Evolutionary conservation across 495 filamentous ascomycete species (phyloP), one percentile per base, ranked within the genome.

Genomic region (Acidomyces sp.): DNA sequence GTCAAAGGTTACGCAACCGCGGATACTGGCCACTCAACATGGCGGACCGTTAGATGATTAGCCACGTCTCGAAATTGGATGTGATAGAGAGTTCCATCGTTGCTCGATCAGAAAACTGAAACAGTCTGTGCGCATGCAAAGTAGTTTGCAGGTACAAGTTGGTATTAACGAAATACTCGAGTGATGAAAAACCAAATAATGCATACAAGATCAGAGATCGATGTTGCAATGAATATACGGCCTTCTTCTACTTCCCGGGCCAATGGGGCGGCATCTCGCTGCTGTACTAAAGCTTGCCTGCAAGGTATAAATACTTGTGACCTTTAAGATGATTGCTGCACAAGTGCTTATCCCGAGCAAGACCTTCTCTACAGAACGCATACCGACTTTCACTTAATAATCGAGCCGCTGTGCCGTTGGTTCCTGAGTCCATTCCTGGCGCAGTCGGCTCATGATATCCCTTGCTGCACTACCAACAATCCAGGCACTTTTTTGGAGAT

Each of bases 31-130:
- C n/a, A n/a, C n/a, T n/a, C n/a, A n/a, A n/a, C n/a, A n/a, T n/a
- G n/a, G n/a, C n/a, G n/a, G n/a, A n/a, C n/a, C n/a, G n/a, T n/a
- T 31, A 29, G n/a, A 21, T 16, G 37, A 17, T 18, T 23, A 34
- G 5, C 27, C 17, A 31, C 39, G 34, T 28, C 24, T 40, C 3
- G 9, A 17, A 6, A 29, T 11, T 10, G 9, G 27, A 11, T 6
- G 13, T 26, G 21, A 43, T 31, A 15, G 30, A 44, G 34, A 35
- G 34, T 37, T 42, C 47, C 45, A 46, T 46, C 19, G 42, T 21
- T 41, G 42, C 37, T 50, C 42, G 36, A 50, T 41, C 47, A 32
- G 34, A 31, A n/a, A 21, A 15, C 38, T 44, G 41, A 44, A 44
- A 49, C 23, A 39, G 46, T 44, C 34, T 44, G 40, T 49, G 41